Base-by-base conservation (phyloP, 148 eudicot genomes). In the Selenicereus undatus region DNA sequence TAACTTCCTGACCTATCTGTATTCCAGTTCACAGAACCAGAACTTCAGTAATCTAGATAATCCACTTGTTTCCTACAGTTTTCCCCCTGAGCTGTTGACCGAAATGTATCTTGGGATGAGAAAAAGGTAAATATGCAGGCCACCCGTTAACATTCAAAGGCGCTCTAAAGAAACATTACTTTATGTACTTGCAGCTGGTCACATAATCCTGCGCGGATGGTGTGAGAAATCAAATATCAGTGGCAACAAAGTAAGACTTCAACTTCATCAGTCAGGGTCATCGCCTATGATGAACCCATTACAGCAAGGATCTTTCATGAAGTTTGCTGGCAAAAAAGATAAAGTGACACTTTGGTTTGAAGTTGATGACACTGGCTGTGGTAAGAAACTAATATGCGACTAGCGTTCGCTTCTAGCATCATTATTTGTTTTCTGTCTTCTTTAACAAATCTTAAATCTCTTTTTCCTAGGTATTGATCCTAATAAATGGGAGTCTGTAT, bases 291-390 rank as follows among this genome's bases (percentile, higher is more conserved):
- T 65, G 22, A 91, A 82, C 66, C 73, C 85, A 66, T 89, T 84
- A 81, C 88, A 81, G 54, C 84, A 82, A 48, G 79, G 81, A 80
- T 73, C 73, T 73, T 76, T 56, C 30, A 77, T 75, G 39, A 90
- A 89, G 81, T 88, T 80, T 80, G 76, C 85, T 75, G 77, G 83
- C 76, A 83, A 71, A 75, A 89, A 85, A 66, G 97, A 91, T 45
- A 91, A 86, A 83, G 82, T 90, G 79, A 82, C 79, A 77, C 91
- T 96, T 83, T 92, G 97, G 92, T 96, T 96, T 86, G 99, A 96
- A 89, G 90, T 96, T 81, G 98, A 96, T 58, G 99, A 96, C 85
- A 88, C 97, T 85, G 99, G 98, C 30, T 93, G 98, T 79, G 98
- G 99, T 96, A 88, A 52, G 88, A 83, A 76, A 58, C 77, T 71